Evolutionary conservation across 1,284 basidiomycete genomes (phyloP).

Genomic region (Fistulinella staudtii): DNA sequence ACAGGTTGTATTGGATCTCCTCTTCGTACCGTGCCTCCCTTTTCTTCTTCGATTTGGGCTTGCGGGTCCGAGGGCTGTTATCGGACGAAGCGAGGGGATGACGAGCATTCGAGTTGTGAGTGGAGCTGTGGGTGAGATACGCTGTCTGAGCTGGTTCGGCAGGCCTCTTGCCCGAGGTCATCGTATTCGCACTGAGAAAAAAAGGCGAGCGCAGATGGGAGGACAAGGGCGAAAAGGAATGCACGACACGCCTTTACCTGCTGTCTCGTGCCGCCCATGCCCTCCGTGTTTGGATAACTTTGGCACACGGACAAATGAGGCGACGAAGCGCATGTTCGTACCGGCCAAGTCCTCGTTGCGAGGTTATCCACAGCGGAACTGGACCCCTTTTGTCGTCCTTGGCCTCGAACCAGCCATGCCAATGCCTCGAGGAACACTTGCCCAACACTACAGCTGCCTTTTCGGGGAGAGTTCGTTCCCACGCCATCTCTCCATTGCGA

Average conservation of each 20-base stretch:
- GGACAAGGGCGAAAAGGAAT: conserved; percentile 35
- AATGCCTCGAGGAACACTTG: conserved; percentile 28
- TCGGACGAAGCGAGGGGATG: conserved; percentile 48
- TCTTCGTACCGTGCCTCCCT: conserved; percentile 36
- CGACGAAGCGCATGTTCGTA: conserved; percentile 11
- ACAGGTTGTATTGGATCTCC: conserved; percentile 35
- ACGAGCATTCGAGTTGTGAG: conserved; percentile 54
- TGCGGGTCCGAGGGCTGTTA: conserved; percentile 51
- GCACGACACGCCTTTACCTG: conserved; percentile 36
- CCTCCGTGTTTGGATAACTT: conserved; percentile 31
- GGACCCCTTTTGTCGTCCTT: conserved; percentile 12
- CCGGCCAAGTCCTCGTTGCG: conserved; percentile 27
- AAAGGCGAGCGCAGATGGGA: conserved; percentile 33
- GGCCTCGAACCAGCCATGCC: conserved; percentile 21
- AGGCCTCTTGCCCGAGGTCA: conserved; percentile 33
- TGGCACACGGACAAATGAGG: conserved; percentile 26
- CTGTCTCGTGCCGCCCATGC: conserved; percentile 33
- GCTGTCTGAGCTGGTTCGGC: conserved; percentile 32
- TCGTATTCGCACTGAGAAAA: conserved; percentile 32
- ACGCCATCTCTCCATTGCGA: conserved; percentile 14
- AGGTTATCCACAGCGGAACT: conserved; percentile 20
- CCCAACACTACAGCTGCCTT: conserved; percentile 23
- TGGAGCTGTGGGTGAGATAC: conserved; percentile 54
- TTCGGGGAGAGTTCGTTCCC: conserved; percentile 11
- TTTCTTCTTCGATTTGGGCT: conserved; percentile 36